Evolutionary conservation across 2,329 filamentous ascomycete species (phyloP), one percentile per base, ranked within the genome.

Genomic region (Lecanosticta acicola): DNA sequence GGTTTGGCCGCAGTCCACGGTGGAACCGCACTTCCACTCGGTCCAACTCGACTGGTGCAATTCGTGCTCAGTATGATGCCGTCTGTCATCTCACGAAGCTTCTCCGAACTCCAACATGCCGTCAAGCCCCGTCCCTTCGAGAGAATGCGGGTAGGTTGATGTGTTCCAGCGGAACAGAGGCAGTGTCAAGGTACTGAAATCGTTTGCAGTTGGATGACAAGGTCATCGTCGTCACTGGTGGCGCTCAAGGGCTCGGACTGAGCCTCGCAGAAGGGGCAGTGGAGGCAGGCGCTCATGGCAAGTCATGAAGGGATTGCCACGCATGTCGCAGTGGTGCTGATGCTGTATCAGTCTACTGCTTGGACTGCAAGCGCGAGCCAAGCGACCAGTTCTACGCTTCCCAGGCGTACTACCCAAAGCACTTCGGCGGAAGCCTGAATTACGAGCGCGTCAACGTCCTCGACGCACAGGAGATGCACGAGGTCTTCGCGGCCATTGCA

Each of bases 401-500:
- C 2, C 59, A 70, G 51, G 56, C 66, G 32, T 64, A 66, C 32
- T 57, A 68, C 20, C 51, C 64, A 14, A 54, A 51, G 3, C 51
- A 66, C 35, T 68, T 64, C 48, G 66, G 67, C 41, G 68, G 70
- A 24, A 63, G 56, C 7, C 57, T 77, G 4, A 64, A 71, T 39
- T 77, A 76, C 58, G 60, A 67, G 35, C 68, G 66, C 9, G 66
- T 75, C 32, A 74, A 77, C 46, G 71, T 75, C 8, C 66, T 68
- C 32, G 60, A 74, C 50, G 59, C 61, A 16, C 32, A 50, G 1
- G 49, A 58, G 10, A 47, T 65, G 19, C 52, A 62, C 20, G 38
- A 43, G 0, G 48, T 56, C 10, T 50, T 66, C 14, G 46, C 37
- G 7, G 40, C 49, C 19, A 65, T 66, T 20, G 63, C 60, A 1